A percentile compares a stretch with the other conserved stretches of the same genome.
Conservation (phyloP, 2,329 filamentous ascomycete species). For the Cordyceps pruinosa region DNA sequence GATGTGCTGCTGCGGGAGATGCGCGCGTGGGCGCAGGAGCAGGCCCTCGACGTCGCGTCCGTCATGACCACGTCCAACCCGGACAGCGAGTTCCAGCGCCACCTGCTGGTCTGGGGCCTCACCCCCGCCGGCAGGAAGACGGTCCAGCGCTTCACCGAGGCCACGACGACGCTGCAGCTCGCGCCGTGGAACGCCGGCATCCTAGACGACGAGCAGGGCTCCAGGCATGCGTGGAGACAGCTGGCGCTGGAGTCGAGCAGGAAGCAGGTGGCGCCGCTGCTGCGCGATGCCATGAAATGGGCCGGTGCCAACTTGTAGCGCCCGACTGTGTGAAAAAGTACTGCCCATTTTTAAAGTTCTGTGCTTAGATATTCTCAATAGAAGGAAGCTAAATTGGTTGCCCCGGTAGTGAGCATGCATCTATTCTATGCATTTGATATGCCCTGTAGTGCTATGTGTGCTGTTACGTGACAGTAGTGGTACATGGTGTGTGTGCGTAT, state of each 20-base stretch:
- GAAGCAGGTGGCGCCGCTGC: conserved; percentile 62
- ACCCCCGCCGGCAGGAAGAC: conserved; percentile 42
- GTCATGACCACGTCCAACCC: conserved; percentile 63
- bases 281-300: conserved; percentile 48
- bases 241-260: conserved; percentile 52
- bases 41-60: conserved; percentile 52
- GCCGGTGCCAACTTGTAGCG: conserved; percentile 14
- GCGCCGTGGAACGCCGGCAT: conserved; percentile 44
- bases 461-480: not conserved
- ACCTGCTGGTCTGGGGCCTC: conserved; percentile 61
- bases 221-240: conserved; percentile 62
- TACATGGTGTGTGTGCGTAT: not conserved
- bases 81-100: conserved; percentile 51
- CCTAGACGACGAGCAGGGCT: conserved; percentile 37
- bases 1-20: conserved; percentile 42
- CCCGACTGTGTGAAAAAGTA: not conserved
- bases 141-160: conserved; percentile 46
- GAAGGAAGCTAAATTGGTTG: not conserved
- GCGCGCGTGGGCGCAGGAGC: conserved; percentile 46
- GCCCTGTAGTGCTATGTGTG: not conserved
- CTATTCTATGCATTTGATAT: not conserved
- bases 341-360: no score
- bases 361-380: not conserved
- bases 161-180: conserved; percentile 45
- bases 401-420: not conserved